phyloP scores from a whole-genome alignment of 2,329 filamentous ascomycete genomes.

The Neopestalotiopsis sp. region DNA sequence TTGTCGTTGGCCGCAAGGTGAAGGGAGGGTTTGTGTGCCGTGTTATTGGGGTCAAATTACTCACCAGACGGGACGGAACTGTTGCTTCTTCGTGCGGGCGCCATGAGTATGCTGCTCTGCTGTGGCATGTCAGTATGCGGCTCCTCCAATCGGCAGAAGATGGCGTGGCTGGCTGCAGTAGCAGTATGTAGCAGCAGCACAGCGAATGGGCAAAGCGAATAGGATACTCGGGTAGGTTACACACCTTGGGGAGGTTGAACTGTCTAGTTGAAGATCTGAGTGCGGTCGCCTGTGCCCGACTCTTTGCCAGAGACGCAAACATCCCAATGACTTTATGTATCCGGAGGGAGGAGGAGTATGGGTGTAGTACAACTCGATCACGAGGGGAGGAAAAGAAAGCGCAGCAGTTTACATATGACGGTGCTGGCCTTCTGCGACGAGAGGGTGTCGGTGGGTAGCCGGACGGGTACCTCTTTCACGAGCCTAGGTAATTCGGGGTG shows the following conservation, averaged over 20 bases:
- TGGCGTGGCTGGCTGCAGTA: background rate
- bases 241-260: conserved; percentile 29
- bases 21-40: background rate
- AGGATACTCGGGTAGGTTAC: conserved; percentile 5
- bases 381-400: conserved; percentile 11
- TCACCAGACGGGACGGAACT: conserved; percentile 62
- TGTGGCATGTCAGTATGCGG: conserved; percentile 32
- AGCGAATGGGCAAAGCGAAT: background rate
- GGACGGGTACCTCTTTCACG: conserved; percentile 12
- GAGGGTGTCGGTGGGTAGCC: conserved; percentile 15
- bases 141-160: conserved; percentile 9
- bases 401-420: conserved; percentile 11
- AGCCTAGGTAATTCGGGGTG: conserved; percentile 18
- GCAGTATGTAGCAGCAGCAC: background rate
- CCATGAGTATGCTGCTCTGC: conserved; percentile 48
- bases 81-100: conserved; percentile 57
- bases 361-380: background rate
- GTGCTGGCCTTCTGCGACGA: conserved; percentile 19
- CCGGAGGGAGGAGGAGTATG: conserved; percentile 19
- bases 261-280: conserved; percentile 34
- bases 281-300: conserved; percentile 38
- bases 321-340: conserved; percentile 30
- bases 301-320: conserved; percentile 38
- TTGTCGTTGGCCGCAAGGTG: background rate
- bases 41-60: conserved; percentile 18